A percentile compares a stretch with the other conserved stretches of the same genome.
Evolutionary conservation across 1,139 yeast genomes (phyloP).

Genomic region (Magnusiomyces suaveolens): DNA sequence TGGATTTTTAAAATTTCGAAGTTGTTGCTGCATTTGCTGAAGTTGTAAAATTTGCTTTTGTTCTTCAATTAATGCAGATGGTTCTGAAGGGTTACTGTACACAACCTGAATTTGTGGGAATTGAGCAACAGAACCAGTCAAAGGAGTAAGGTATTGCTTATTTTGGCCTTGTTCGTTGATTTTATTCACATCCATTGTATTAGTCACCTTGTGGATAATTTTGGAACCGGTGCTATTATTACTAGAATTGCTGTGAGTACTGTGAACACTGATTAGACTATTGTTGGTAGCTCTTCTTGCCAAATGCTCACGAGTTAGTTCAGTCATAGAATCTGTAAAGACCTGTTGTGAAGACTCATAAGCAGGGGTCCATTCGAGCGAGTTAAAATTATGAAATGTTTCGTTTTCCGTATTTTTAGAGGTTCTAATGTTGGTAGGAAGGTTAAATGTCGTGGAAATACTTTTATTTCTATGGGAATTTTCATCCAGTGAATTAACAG

Average conservation of each 20-base stretch:
- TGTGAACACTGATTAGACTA: background rate
- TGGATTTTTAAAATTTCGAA: background rate
- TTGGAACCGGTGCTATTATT: background rate
- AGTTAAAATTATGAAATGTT: background rate
- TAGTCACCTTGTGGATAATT: background rate
- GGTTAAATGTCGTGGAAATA: background rate
- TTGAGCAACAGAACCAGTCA: background rate
- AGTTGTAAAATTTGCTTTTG: background rate
- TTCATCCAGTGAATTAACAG: background rate
- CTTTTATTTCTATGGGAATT: background rate
- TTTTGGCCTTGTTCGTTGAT: background rate
- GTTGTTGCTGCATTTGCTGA: slow-evolving; percentile 1
- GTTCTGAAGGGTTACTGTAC: background rate
- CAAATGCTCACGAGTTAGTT: background rate
- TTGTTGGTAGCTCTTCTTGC: background rate
- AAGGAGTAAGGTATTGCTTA: background rate
- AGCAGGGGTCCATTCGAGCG: slow-evolving; percentile 1
- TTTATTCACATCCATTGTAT: background rate
- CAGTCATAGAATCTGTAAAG: background rate
- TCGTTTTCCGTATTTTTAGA: background rate
- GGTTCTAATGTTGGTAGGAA: background rate
- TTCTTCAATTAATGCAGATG: background rate
- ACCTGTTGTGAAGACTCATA: slow-evolving; percentile 1
- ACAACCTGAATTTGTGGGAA: background rate
- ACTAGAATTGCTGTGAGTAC: background rate